Percentiles rank a stretch among this genome's conserved stretches.
phyloP scores from a whole-genome alignment of 768 basidiomycete genomes.

The Suillus plorans region DNA sequence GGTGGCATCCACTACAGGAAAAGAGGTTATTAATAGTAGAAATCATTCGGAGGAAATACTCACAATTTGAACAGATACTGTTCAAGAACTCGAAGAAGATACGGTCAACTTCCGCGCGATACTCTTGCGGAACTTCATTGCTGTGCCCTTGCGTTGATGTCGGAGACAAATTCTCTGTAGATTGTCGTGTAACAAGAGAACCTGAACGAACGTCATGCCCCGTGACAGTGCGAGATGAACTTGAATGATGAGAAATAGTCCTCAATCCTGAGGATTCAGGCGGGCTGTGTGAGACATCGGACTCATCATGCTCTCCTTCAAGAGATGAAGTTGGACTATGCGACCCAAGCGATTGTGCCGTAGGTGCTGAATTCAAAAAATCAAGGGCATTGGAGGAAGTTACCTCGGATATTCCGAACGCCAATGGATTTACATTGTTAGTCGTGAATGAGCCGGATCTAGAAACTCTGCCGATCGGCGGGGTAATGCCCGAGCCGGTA shows the following conservation, averaged over 20 bases:
- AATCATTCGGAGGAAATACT: conserved; percentile 33
- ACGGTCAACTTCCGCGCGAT: conserved; percentile 78
- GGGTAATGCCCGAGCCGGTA: conserved; percentile 28
- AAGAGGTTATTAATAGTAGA: conserved; percentile 17
- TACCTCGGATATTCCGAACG: conserved; percentile 35
- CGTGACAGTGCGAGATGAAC: conserved; percentile 18
- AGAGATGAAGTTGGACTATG: conserved; percentile 38
- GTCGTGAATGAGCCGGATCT: conserved; percentile 58
- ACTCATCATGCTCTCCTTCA: conserved; percentile 53
- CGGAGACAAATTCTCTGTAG: conserved; percentile 25
- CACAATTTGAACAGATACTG: conserved; percentile 85
- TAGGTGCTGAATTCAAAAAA: conserved; percentile 23
- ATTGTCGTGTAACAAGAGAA: conserved; percentile 18
- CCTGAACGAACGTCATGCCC: conserved; percentile 18
- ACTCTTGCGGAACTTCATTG: conserved; percentile 78
- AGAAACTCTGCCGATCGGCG: conserved; percentile 52
- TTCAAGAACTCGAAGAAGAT: conserved; percentile 91
- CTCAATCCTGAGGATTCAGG: conserved; percentile 29
- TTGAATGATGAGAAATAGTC: conserved; percentile 23
- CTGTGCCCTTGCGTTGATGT: conserved; percentile 31
- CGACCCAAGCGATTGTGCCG: conserved; percentile 12
- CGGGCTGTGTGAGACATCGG: conserved; percentile 39
- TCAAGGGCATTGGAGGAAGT: conserved; percentile 27
- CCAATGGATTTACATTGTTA: conserved; percentile 39
- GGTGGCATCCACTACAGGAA: conserved; percentile 76